These are phyloP conservation scores for Eucalyptus sp. DNA, from an alignment of 345 rosid species.

Conservation along the genomic window DNA sequence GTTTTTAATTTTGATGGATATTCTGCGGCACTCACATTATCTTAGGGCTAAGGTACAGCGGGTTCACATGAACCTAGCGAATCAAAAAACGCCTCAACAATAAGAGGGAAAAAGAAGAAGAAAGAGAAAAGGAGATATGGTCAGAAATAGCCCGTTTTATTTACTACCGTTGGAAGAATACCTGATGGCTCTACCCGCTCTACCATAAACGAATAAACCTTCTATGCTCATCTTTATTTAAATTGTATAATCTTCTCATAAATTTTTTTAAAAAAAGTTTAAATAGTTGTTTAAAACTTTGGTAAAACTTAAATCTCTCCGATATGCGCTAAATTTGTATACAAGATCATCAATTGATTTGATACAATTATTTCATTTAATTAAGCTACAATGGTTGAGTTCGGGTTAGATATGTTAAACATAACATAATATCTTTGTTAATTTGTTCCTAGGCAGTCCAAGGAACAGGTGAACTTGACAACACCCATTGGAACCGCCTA, in stretches of 20 bases:
- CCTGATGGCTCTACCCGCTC: not conserved
- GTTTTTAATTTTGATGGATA: not conserved
- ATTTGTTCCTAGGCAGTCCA: fast-evolving
- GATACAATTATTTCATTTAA: not conserved
- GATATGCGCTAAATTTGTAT: not conserved
- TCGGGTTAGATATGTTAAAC: not conserved
- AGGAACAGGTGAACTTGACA: fast-evolving
- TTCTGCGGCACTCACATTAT: not conserved
- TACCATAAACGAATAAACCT: not conserved
- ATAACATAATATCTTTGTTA: not conserved
- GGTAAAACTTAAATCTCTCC: not conserved
- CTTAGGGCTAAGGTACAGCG: not conserved
- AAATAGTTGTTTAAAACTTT: not conserved
- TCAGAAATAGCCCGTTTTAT: not conserved
- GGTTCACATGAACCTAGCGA: not conserved
- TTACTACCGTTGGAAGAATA: not conserved
- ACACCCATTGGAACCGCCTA: fast-evolving
- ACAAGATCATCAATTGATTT: not conserved
- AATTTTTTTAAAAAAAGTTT: not conserved
- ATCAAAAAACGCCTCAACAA: not conserved
- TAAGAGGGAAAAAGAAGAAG: not conserved
- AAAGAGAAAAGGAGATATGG: not conserved
- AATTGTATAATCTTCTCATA: not conserved
- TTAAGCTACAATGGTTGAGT: not conserved
- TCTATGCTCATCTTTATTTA: not conserved